A percentile compares a stretch with the other conserved stretches of the same genome.
phyloP scores from a whole-genome alignment of 2,329 filamentous ascomycete species.

The Neophaeococcomyces aloes region DNA sequence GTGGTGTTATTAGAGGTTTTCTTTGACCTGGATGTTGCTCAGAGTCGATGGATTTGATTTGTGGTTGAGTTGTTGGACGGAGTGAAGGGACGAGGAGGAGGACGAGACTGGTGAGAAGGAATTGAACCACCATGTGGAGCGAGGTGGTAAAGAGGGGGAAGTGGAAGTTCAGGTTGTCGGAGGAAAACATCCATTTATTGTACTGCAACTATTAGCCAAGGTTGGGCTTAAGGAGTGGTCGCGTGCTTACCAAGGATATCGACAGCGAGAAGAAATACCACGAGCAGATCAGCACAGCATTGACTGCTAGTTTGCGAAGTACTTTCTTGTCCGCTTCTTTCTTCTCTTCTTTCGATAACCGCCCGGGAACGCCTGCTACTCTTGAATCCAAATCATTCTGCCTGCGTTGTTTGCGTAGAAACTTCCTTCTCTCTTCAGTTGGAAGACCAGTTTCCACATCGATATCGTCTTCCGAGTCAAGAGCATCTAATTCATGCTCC shows the following conservation, averaged over 20 bases:
- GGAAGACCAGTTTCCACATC: constrained; percentile 70
- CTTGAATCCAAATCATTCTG: constrained; percentile 61
- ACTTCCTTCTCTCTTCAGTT: constrained; percentile 57
- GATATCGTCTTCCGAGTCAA: constrained; percentile 62
- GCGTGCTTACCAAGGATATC: constrained; percentile 66
- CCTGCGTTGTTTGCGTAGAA: constrained; percentile 54
- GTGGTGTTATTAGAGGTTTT: constrained; percentile 65
- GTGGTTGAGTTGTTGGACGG: constrained; percentile 48
- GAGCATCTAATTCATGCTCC: constrained; percentile 48
- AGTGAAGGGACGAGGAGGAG: constrained; percentile 74
- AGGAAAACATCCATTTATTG: constrained; percentile 99
- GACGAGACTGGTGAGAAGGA: constrained; percentile 63
- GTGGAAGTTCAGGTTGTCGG: constrained; percentile 68
- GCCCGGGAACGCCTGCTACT: constrained; percentile 45
- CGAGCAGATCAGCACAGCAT: constrained; percentile 67
- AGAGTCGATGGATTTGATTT: background rate
- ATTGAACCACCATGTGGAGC: constrained; percentile 93
- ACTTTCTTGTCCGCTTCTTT: constrained; percentile 67
- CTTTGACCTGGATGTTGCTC: constrained; percentile 30
- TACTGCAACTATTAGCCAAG: constrained; percentile 48
- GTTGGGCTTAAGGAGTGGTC: constrained; percentile 2
- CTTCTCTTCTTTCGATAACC: constrained; percentile 54
- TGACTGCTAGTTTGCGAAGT: constrained; percentile 57
- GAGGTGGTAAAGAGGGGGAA: constrained; percentile 94
- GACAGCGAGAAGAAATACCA: constrained; percentile 92